Conservation (phyloP, 495 filamentous ascomycete genomes). For the Physcia stellaris region DNA sequence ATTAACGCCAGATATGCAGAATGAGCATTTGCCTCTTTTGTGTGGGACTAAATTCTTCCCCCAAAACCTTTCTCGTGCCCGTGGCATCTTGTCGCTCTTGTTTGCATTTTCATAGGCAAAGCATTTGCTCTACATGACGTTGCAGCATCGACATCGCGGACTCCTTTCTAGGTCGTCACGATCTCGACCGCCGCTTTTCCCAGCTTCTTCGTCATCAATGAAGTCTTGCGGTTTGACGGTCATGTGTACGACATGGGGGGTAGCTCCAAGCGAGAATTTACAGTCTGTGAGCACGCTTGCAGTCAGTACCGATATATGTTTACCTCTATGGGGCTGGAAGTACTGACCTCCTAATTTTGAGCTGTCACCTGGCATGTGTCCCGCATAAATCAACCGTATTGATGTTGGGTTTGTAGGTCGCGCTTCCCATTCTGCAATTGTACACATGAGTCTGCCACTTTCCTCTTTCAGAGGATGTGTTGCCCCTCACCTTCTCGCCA, state of each 20-base stretch:
- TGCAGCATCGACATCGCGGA: conserved; percentile 65
- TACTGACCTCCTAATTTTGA: conserved; percentile 54
- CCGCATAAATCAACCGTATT: conserved; percentile 81
- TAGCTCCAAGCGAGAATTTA: conserved; percentile 51
- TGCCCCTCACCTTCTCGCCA: conserved; percentile 54
- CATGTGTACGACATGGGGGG: conserved; percentile 83
- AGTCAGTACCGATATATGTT: too few relatives aligned
- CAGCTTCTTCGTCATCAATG: conserved; percentile 74
- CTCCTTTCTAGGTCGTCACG: conserved; percentile 47
- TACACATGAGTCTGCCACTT: neutral
- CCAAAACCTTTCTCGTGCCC: too few relatives aligned
- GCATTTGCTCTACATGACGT: too few relatives aligned
- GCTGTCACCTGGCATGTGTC: conserved; percentile 78
- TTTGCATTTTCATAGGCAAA: too few relatives aligned
- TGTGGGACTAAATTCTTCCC: too few relatives aligned
- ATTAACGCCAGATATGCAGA: too few relatives aligned
- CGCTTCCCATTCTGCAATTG: conserved; percentile 61
- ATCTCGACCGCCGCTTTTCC: conserved; percentile 49
- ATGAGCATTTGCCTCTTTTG: too few relatives aligned
- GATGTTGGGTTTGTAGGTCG: conserved; percentile 69
- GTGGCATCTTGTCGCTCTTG: too few relatives aligned
- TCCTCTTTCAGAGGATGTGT: neutral
- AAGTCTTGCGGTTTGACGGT: conserved; percentile 80
- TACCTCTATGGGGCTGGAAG: neutral
- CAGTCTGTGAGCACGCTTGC: too few relatives aligned